A percentile compares a stretch with the other conserved stretches of the same genome.
Evolutionary conservation across 1,284 basidiomycete species (phyloP).

Genomic region (Limonomyces culmigenus): DNA sequence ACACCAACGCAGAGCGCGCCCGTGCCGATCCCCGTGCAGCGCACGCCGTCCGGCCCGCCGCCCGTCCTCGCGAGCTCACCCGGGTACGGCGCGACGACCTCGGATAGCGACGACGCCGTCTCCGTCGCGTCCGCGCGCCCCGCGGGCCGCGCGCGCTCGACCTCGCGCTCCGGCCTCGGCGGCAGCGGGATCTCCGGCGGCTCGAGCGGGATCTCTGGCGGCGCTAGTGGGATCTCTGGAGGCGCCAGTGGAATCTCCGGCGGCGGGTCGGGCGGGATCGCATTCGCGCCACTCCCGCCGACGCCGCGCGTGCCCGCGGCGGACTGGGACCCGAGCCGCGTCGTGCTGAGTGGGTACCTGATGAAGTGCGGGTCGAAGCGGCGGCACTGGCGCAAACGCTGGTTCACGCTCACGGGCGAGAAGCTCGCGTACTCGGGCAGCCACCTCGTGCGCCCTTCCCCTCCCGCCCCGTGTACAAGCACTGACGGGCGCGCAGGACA

Average conservation of each 20-base stretch:
- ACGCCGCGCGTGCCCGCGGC: constrained; percentile 3
- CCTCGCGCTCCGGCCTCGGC: constrained; percentile 51
- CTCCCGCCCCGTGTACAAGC: constrained; percentile 2
- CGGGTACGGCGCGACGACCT: no score
- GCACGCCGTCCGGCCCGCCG: no score
- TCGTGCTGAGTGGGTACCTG: constrained; percentile 78
- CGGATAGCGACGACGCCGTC: constrained; percentile 8
- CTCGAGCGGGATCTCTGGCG: no score
- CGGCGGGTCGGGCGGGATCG: constrained; percentile 8
- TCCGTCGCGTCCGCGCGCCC: constrained; percentile 21
- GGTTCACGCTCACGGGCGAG: constrained; percentile 75
- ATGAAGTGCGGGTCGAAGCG: constrained; percentile 94
- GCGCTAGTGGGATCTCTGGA: no score
- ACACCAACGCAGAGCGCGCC: no score
- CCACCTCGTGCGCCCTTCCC: constrained; percentile 57
- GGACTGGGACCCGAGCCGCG: constrained; percentile 40
- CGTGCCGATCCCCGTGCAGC: constrained; percentile 10
- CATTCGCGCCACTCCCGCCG: constrained; percentile 4
- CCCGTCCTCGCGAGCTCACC: background rate
- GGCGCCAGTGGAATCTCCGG: no score
- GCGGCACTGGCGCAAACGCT: constrained; percentile 89
- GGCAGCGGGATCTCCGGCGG: constrained; percentile 5
- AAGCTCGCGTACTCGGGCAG: constrained; percentile 71
- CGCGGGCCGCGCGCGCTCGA: constrained; percentile 27
- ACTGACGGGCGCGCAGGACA: constrained; percentile 38